Conservation (phyloP, 306 rosid genomes). For the Glycine tomentella region DNA sequence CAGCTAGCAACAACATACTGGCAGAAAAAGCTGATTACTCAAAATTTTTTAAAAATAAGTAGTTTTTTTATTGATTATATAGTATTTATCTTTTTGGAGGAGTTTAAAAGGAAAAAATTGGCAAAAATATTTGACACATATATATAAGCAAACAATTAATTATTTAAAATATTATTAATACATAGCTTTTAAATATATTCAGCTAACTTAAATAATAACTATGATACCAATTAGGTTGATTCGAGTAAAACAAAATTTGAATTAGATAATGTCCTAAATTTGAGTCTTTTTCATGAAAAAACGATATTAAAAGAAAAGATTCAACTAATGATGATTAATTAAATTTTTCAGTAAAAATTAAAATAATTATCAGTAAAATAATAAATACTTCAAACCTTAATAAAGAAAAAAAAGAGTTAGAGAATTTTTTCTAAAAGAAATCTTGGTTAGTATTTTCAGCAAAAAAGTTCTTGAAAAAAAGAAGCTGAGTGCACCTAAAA, state of each 20-base stretch:
- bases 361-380: too few relatives aligned
- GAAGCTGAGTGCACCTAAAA: background rate
- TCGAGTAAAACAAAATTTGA: too few relatives aligned
- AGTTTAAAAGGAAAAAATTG: background rate
- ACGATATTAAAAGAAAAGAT: too few relatives aligned
- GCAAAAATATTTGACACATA: background rate
- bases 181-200: background rate
- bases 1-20: background rate
- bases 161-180: background rate
- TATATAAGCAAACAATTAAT: background rate
- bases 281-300: too few relatives aligned
- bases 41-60: background rate
- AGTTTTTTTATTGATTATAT: background rate
- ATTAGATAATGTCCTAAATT: too few relatives aligned
- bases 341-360: too few relatives aligned
- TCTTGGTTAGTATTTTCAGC: constrained; percentile 1
- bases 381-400: too few relatives aligned
- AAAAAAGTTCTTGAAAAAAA: background rate
- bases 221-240: too few relatives aligned
- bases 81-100: background rate
- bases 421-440: background rate
- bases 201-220: background rate
- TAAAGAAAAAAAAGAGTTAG: background rate
- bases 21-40: background rate
- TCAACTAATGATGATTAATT: too few relatives aligned